Conservation (phyloP, 2,329 filamentous ascomycete species). For the Penicillium sp. region DNA sequence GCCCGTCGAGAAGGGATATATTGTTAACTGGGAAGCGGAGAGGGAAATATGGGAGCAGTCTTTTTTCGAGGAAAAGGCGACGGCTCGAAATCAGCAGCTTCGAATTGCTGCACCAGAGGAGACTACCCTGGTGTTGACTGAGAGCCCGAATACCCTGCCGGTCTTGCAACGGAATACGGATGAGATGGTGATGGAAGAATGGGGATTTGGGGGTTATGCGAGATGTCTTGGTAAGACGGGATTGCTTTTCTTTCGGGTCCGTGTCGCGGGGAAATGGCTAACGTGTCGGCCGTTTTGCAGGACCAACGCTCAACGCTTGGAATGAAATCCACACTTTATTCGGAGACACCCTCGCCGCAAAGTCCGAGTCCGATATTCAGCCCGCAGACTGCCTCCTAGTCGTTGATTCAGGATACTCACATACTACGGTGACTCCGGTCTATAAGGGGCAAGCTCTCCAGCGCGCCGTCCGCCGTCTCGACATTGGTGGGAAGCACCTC, state of each 20-base stretch:
- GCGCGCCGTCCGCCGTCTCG: conserved; percentile 75
- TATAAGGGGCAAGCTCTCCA: conserved; percentile 79
- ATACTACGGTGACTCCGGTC: conserved; percentile 85
- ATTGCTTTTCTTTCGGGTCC: neutral
- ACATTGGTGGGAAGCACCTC: conserved; percentile 87
- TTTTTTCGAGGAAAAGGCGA: conserved; percentile 67
- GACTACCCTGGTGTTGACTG: conserved; percentile 79
- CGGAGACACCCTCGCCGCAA: conserved; percentile 52
- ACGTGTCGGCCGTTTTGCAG: conserved; percentile 41
- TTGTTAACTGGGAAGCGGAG: conserved; percentile 95
- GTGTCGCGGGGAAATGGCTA: neutral
- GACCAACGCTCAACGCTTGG: conserved; percentile 75
- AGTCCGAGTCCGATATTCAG: conserved; percentile 39
- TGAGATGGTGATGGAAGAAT: conserved; percentile 97
- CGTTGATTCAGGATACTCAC: conserved; percentile 88
- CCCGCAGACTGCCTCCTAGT: conserved; percentile 82
- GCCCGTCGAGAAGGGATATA: conserved; percentile 89
- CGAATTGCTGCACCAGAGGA: conserved; percentile 63
- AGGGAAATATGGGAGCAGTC: conserved; percentile 94
- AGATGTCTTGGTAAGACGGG: conserved; percentile 62
- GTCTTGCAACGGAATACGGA: conserved; percentile 86
- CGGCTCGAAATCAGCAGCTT: conserved; percentile 51
- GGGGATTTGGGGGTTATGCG: conserved; percentile 84
- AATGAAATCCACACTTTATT: conserved; percentile 72
- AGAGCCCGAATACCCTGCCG: conserved; percentile 79